These are phyloP conservation scores for Flaveria bidentis DNA, from an alignment of 129 eudicot genomes.

Conservation along the genomic window DNA sequence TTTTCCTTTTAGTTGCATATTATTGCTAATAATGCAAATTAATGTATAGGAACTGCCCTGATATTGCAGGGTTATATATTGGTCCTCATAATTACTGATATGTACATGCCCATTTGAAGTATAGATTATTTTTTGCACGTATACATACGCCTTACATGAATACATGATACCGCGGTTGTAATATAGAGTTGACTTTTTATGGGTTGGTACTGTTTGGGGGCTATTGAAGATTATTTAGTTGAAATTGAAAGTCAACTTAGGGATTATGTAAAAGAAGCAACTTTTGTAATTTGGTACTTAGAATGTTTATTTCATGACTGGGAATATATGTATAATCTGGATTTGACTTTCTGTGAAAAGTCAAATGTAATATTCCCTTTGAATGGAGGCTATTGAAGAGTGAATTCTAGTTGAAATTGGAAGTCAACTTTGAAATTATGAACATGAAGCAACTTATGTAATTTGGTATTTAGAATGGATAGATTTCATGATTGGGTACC, in stretches of 20 bases:
- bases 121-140: not conserved
- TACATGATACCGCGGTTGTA: not conserved
- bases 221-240: not conserved
- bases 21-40: constrained; percentile 9
- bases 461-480: no score
- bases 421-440: no score
- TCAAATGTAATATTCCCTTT: not conserved
- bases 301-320: not conserved
- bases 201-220: not conserved
- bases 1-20: not conserved
- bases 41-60: constrained; percentile 2
- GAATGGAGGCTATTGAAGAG: not conserved
- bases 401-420: not conserved
- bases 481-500: no score
- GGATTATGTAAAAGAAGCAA: not conserved
- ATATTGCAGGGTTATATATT: constrained; percentile 13
- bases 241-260: not conserved
- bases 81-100: not conserved
- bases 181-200: constrained; percentile 5
- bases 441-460: no score
- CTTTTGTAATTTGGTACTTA: not conserved
- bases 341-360: not conserved
- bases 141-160: not conserved
- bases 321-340: not conserved
- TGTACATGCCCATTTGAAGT: not conserved